A percentile compares a stretch with the other conserved stretches of the same genome.
Conservation (phyloP, 1,139 yeast species). For the Blastobotrys serpentis region DNA sequence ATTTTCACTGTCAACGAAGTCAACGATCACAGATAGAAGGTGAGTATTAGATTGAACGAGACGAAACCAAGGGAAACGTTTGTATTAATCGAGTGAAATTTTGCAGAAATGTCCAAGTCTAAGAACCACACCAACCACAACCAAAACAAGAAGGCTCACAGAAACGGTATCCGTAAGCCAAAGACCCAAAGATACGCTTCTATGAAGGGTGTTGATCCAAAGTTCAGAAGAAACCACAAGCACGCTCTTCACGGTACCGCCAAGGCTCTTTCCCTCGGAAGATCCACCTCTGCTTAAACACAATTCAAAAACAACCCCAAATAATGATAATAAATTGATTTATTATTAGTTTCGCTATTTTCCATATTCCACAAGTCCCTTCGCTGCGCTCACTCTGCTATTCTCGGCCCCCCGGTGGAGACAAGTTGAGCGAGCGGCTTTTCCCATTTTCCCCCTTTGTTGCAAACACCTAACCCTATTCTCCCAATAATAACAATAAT, state of each 20-base stretch:
- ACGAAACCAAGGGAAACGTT: too few relatives aligned
- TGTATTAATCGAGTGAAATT: conserved; percentile 1
- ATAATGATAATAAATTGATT: conserved; percentile 3
- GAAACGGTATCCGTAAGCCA: conserved; percentile 99
- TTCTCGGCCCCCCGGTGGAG: too few relatives aligned
- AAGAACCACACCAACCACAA: conserved; percentile 99
- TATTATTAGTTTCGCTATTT: neutral
- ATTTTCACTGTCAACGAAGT: conserved; percentile 2
- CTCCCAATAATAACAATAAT: neutral
- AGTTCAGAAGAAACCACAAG: conserved; percentile 99
- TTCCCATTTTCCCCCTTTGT: too few relatives aligned
- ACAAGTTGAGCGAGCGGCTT: too few relatives aligned
- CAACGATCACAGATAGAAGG: conserved; percentile 7
- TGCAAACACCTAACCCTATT: neutral
- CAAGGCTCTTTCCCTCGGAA: conserved; percentile 66
- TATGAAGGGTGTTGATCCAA: conserved; percentile 97
- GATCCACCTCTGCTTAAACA: conserved; percentile 12
- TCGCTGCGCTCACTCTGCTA: too few relatives aligned
- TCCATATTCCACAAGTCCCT: neutral
- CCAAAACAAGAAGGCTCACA: conserved; percentile 99
- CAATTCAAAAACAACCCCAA: conserved; percentile 3
- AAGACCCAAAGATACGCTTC: conserved; percentile 97
- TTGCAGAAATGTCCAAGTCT: conserved; percentile 79
- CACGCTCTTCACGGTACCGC: conserved; percentile 98
- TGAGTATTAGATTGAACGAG: neutral